Evolutionary conservation across 1,139 yeast genomes (phyloP), one percentile per base, ranked within the genome.

Genomic region (Arxiozyma slooffiae): DNA sequence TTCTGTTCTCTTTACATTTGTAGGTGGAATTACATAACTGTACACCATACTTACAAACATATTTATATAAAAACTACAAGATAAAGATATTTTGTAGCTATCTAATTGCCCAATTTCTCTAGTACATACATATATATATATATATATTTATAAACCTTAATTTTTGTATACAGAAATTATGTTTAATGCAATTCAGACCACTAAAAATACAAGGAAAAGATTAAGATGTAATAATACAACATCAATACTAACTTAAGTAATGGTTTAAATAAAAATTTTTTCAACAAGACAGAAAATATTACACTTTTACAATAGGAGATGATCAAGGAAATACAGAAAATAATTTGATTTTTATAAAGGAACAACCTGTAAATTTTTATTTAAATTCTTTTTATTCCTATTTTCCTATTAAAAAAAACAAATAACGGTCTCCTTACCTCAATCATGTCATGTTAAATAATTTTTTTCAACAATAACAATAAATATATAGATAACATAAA

Each of bases 391-490:
- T 8, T n/a, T 45, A 38, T 18, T 34, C 37, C 8, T 58, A 59
- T 45, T 54, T 60, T 44, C 42, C 37, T 7, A 18, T 39, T 20
- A 71, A 70, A 61, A 70, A 61, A 80, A 80, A 58, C 81, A 79
- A 61, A 69, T 89, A 57, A 82, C 88, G 0, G 80, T 79, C 56
- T 82, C 89, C 0, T 67, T 83, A 48, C 90, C 92, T 0, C 92
- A 84, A 62, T 67, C 83, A 44, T 85, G 89, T 0, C 78, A 61
- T 41, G 59, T 65, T 5, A 59, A 56, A 47, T 52, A 43, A 55
- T 6, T 64, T 63, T 52, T 56, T 57, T 38, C 20, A 24, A 26
- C 34, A 36, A 9, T 18, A 21, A 7, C 2, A 42, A 14, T 14
- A 9, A 8, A 26, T 14, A 26, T 8, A 4, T 8, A 11, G n/a